These are phyloP conservation scores for Sugiyamaella paludigena DNA, from an alignment of 1,139 yeast genomes.

Conservation along the genomic window DNA sequence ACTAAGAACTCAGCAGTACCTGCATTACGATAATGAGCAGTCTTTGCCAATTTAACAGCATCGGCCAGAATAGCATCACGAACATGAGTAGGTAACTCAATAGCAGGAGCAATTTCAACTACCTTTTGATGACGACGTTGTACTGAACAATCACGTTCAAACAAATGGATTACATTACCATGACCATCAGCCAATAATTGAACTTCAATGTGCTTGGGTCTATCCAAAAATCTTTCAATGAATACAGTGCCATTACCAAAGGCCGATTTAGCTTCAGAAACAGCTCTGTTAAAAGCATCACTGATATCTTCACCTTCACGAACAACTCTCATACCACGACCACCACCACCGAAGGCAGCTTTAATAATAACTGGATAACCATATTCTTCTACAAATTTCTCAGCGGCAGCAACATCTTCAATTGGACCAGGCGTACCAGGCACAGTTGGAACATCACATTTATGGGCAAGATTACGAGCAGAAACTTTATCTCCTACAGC, in stretches of 20 bases:
- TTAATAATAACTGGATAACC: constrained; percentile 97
- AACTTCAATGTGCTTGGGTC: constrained; percentile 97
- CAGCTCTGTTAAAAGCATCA: constrained; percentile 92
- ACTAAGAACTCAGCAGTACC: constrained; percentile 99
- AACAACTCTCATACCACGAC: constrained; percentile 99
- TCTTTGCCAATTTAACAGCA: constrained; percentile 87
- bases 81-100: constrained; percentile 73
- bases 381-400: constrained; percentile 69
- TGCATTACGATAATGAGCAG: constrained; percentile 91
- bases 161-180: constrained; percentile 93
- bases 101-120: constrained; percentile 99
- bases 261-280: constrained; percentile 89
- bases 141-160: constrained; percentile 98
- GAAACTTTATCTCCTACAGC: constrained; percentile 98
- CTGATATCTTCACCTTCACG: constrained; percentile 91
- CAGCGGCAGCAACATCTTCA: constrained; percentile 73
- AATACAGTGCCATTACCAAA: constrained; percentile 98
- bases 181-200: constrained; percentile 91
- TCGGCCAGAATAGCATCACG: constrained; percentile 91
- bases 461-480: constrained; percentile 82
- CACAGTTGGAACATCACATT: constrained; percentile 84
- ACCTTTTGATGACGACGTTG: constrained; percentile 99
- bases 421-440: constrained; percentile 99
- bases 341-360: constrained; percentile 99
- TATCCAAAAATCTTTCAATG: constrained; percentile 91